A percentile compares a stretch with the other conserved stretches of the same genome.
Conservation (phyloP, 352 stramenopile genomes). For the Phytophthora citrophthora region DNA sequence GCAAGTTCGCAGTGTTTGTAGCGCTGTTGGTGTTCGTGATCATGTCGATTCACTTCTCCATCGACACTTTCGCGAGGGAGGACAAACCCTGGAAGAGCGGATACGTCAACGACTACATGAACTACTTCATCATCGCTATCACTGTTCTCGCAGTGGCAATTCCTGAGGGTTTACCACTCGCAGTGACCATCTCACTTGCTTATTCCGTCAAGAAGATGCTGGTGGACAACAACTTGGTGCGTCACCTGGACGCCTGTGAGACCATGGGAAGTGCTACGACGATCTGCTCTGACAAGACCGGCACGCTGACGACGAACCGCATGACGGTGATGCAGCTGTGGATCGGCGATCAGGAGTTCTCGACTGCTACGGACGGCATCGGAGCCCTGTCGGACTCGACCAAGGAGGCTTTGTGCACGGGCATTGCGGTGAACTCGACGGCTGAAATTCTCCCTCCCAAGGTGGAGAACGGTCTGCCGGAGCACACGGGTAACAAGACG, state of each 20-base stretch:
- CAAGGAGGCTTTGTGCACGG: slow-evolving; percentile 46
- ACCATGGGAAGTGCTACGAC: slow-evolving; percentile 95
- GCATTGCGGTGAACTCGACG: slow-evolving; percentile 66
- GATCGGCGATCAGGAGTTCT: slow-evolving; percentile 62
- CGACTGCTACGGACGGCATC: slow-evolving; percentile 32
- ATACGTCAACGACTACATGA: slow-evolving; percentile 52
- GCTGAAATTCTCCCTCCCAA: slow-evolving; percentile 63
- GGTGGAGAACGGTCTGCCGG: slow-evolving; percentile 48
- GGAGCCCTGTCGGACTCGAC: slow-evolving; percentile 38
- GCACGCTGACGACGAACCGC: slow-evolving; percentile 97
- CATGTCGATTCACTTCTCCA: slow-evolving; percentile 62
- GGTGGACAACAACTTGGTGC: slow-evolving; percentile 90
- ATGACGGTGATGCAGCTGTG: slow-evolving; percentile 94
- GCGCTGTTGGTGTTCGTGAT: slow-evolving; percentile 66
- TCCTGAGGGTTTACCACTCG: slow-evolving; percentile 95
- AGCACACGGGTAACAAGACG: slow-evolving; percentile 78
- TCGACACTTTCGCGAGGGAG: slow-evolving; percentile 42
- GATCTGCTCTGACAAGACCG: slow-evolving; percentile 94
- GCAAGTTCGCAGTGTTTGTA: slow-evolving; percentile 58
- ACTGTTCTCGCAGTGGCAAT: slow-evolving; percentile 95
- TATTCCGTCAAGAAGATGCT: slow-evolving; percentile 93
- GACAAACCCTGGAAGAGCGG: slow-evolving; percentile 34
- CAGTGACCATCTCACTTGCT: slow-evolving; percentile 95
- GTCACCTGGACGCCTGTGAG: slow-evolving; percentile 82
- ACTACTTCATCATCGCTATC: slow-evolving; percentile 76